Conservation (phyloP, 2,329 filamentous ascomycete genomes). For the Aaosphaeria arxii region DNA sequence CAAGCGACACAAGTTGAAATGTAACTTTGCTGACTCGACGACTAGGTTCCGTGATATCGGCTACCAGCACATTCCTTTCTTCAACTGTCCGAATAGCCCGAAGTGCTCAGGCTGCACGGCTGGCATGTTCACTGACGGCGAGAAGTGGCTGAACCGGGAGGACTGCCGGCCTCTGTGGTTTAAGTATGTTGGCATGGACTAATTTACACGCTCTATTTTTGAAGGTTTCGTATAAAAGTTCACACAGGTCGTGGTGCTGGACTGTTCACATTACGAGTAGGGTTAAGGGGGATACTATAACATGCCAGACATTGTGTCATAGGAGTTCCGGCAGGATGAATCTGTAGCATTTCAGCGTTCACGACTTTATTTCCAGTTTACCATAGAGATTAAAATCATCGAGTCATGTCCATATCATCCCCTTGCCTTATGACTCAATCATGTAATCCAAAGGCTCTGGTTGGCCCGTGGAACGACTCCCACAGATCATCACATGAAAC, state of each 20-base stretch:
- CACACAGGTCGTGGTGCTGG: background rate
- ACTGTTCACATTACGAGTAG: background rate
- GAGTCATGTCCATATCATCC: no score
- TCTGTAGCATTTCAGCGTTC: no score
- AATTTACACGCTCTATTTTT: background rate
- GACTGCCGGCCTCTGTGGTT: constrained; percentile 97
- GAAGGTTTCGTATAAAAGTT: no score
- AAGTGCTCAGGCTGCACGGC: constrained; percentile 89
- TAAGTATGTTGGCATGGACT: constrained; percentile 85
- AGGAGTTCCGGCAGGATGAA: no score
- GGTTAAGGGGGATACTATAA: no score
- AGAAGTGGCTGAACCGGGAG: constrained; percentile 78
- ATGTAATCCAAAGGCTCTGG: no score
- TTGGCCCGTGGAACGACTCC: no score
- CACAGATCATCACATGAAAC: no score
- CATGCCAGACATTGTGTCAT: no score
- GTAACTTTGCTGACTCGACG: background rate
- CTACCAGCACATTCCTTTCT: constrained; percentile 97
- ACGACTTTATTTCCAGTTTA: no score
- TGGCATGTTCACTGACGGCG: constrained; percentile 85
- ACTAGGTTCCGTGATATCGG: constrained; percentile 96
- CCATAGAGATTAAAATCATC: no score
- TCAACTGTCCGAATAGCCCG: constrained; percentile 95
- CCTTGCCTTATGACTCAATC: no score
- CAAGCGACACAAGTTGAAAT: background rate